These are phyloP conservation scores for Aspergillus ochraceoroseus DNA, from an alignment of 2,329 filamentous ascomycete species.

Conservation along the genomic window DNA sequence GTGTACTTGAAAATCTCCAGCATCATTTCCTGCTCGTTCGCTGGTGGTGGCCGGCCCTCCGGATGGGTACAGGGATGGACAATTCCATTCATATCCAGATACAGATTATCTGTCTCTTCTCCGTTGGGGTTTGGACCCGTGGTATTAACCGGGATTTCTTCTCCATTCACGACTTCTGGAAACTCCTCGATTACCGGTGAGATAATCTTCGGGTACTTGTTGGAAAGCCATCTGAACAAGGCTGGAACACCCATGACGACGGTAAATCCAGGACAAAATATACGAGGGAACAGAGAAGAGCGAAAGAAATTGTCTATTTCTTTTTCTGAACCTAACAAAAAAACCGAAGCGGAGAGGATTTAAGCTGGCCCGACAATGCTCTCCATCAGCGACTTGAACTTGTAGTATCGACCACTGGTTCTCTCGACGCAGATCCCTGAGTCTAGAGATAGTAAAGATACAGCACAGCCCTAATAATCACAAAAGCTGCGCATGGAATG, in stretches of 20 bases:
- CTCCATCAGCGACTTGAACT: conserved; percentile 19
- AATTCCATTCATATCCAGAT: conserved; percentile 99
- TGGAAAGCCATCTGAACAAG: conserved; percentile 92
- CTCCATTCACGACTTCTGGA: conserved; percentile 75
- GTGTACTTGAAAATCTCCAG: conserved; percentile 96
- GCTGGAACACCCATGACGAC: conserved; percentile 81
- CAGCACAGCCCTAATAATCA: neutral
- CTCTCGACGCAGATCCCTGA: neutral
- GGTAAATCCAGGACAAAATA: conserved; percentile 13
- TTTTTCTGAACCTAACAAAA: conserved; percentile 3
- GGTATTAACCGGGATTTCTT: conserved; percentile 76
- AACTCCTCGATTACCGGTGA: conserved; percentile 83
- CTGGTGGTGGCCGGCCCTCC: conserved; percentile 83
- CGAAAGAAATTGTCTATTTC: conserved; percentile 8
- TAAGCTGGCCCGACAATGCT: conserved; percentile 12
- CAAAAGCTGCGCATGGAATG: conserved; percentile 2
- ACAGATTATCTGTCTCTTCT: conserved; percentile 96
- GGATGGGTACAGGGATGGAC: conserved; percentile 98
- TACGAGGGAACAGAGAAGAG: conserved; percentile 3
- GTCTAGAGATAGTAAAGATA: conserved; percentile 1
- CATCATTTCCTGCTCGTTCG: conserved; percentile 99
- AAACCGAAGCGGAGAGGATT: conserved; percentile 5
- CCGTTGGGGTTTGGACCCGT: conserved; percentile 88
- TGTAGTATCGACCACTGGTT: conserved; percentile 4
- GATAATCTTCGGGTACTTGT: conserved; percentile 96